phyloP scores from a whole-genome alignment of 2,329 filamentous ascomycete genomes.

The Aspergillus chevalieri region DNA sequence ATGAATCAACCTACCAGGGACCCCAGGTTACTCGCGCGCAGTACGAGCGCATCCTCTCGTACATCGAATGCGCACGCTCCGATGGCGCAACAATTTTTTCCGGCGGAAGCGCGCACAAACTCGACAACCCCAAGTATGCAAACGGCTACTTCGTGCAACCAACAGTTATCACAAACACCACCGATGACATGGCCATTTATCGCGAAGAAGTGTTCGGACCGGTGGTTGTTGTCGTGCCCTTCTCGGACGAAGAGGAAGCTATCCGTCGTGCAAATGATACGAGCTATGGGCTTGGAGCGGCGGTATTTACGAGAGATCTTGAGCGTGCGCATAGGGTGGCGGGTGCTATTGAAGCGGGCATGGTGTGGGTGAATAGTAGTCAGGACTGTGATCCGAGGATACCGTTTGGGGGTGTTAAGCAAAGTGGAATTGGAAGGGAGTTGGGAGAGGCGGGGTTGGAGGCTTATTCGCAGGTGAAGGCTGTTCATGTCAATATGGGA shows the following conservation, averaged over 20 bases:
- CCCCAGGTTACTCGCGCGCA: conserved; percentile 42
- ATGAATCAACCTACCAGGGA: conserved; percentile 37
- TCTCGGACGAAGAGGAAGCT: conserved; percentile 35
- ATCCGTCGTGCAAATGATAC: conserved; percentile 36
- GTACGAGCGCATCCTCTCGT: conserved; percentile 39
- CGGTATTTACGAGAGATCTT: conserved; percentile 40
- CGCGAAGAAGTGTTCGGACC: conserved; percentile 42
- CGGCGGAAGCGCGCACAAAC: conserved; percentile 30
- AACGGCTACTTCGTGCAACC: conserved; percentile 38
- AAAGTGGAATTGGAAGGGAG: conserved; percentile 47
- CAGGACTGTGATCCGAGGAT: conserved; percentile 37
- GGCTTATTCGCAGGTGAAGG: conserved; percentile 35
- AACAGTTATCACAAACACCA: conserved; percentile 33
- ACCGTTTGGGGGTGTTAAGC: conserved; percentile 42
- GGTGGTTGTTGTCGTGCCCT: conserved; percentile 35
- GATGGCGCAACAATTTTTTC: conserved; percentile 35
- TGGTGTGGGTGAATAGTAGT: conserved; percentile 43
- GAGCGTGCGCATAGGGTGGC: conserved; percentile 38
- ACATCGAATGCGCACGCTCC: conserved; percentile 38
- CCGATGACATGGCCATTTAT: conserved; percentile 31
- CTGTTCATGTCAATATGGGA: conserved; percentile 38
- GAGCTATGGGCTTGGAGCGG: conserved; percentile 37
- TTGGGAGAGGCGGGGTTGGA: conserved; percentile 37
- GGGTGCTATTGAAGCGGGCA: conserved; percentile 40
- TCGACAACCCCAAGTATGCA: conserved; percentile 23